Percentiles rank a stretch among this genome's conserved stretches.
Conservation (phyloP, 2,329 filamentous ascomycete genomes). For the Davidsoniella eucalypti region DNA sequence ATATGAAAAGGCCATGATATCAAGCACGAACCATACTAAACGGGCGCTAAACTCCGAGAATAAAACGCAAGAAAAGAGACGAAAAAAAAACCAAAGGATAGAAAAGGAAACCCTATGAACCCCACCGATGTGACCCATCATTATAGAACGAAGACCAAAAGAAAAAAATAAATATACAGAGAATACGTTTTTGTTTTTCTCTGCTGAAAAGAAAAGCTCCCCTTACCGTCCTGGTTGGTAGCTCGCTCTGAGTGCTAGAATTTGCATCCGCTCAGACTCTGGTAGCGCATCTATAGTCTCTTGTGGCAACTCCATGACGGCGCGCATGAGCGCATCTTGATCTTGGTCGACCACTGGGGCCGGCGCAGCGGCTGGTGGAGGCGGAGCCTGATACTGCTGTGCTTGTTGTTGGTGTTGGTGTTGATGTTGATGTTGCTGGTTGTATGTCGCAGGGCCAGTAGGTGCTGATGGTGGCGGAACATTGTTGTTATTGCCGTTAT, state of each 20-base stretch:
- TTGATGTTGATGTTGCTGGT: constrained; percentile 12
- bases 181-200: neutral
- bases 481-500: too few relatives aligned
- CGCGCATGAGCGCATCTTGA: constrained; percentile 59
- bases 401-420: constrained; percentile 20
- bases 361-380: constrained; percentile 20
- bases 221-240: constrained; percentile 21
- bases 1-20: neutral
- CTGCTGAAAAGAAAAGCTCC: neutral
- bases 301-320: constrained; percentile 66
- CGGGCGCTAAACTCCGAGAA: too few relatives aligned
- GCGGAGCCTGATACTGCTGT: constrained; percentile 17
- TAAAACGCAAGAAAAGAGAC: too few relatives aligned
- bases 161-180: neutral
- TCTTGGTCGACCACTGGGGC: constrained; percentile 31
- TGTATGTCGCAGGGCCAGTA: constrained; percentile 20
- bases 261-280: constrained; percentile 59
- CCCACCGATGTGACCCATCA: constrained; percentile 1
- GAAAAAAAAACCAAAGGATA: neutral
- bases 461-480: constrained; percentile 21
- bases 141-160: too few relatives aligned
- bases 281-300: constrained; percentile 65
- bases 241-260: constrained; percentile 57
- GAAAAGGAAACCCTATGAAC: neutral
- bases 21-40: neutral